Conservation (phyloP, 75 land plant species). For the Pinus tabuliformis region DNA sequence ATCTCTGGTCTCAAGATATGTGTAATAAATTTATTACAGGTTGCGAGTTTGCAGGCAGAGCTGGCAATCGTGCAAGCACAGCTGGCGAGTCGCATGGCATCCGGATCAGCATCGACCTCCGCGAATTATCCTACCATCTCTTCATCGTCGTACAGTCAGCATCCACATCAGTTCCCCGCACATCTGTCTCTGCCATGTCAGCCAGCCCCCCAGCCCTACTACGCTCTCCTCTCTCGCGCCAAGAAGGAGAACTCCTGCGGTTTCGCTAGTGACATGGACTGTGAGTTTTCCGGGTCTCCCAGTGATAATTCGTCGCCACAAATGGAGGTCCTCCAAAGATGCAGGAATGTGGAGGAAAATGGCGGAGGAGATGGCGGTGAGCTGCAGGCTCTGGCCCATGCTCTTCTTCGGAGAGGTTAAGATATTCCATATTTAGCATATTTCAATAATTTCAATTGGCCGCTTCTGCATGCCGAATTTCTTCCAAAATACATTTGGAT, state of each 20-base stretch:
- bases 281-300: background rate
- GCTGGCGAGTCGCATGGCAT: conserved; percentile 25
- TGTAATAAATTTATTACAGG: conserved; percentile 31
- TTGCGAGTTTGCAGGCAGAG: conserved; percentile 86
- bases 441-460: too few species aligned
- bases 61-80: conserved; percentile 66
- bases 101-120: too few species aligned
- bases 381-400: conserved; percentile 2
- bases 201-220: background rate
- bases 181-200: background rate
- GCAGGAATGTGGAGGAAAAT: background rate
- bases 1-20: background rate
- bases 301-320: background rate
- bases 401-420: conserved; percentile 4
- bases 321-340: background rate
- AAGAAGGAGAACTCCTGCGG: too few species aligned
- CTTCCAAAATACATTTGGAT: too few species aligned
- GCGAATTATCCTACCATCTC: too few species aligned
- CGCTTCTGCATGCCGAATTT: too few species aligned
- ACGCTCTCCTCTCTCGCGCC: too few species aligned
- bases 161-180: too few species aligned
- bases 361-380: conserved; percentile 1
- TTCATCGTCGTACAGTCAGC: background rate
- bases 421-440: too few species aligned
- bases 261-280: background rate